These are phyloP conservation scores for Scutellaria barbata DNA, from an alignment of 257 asterid genomes.

Conservation along the genomic window DNA sequence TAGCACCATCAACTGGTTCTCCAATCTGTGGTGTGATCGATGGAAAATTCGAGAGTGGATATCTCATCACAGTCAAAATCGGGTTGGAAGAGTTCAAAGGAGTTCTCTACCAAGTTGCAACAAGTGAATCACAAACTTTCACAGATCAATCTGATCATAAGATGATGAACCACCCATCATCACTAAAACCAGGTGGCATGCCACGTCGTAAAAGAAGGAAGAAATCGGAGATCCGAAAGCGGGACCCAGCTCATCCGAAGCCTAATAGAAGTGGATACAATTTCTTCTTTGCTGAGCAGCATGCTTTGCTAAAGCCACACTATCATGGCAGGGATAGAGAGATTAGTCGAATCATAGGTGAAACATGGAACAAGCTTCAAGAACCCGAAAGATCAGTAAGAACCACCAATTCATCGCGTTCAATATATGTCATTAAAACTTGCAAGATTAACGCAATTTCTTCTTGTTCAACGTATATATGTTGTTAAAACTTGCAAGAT, in stretches of 20 bases:
- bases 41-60: slow-evolving; percentile 89
- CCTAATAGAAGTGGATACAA: slow-evolving; percentile 93
- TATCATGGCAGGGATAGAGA: slow-evolving; percentile 75
- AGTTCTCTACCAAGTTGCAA: slow-evolving; percentile 67
- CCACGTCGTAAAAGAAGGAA: slow-evolving; percentile 72
- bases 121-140: slow-evolving; percentile 22
- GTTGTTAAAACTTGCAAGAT: too few species aligned
- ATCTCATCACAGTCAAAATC: slow-evolving; percentile 71
- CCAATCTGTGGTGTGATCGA: slow-evolving; percentile 75
- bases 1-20: slow-evolving; percentile 42
- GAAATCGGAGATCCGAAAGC: slow-evolving; percentile 66
- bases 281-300: slow-evolving; percentile 91
- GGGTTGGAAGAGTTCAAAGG: slow-evolving; percentile 82
- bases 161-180: slow-evolving; percentile 21
- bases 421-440: too few species aligned
- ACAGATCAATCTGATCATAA: slow-evolving; percentile 30
- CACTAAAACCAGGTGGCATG: slow-evolving; percentile 39
- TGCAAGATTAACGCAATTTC: too few species aligned
- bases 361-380: slow-evolving; percentile 75
- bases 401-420: background rate
- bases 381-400: slow-evolving; percentile 74
- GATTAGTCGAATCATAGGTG: slow-evolving; percentile 86
- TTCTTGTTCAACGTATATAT: too few species aligned
- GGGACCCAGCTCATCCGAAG: slow-evolving; percentile 91
- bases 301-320: slow-evolving; percentile 69